A percentile compares a stretch with the other conserved stretches of the same genome.
phyloP scores from a whole-genome alignment of 75 land plant species.

The Pinus tabuliformis region DNA sequence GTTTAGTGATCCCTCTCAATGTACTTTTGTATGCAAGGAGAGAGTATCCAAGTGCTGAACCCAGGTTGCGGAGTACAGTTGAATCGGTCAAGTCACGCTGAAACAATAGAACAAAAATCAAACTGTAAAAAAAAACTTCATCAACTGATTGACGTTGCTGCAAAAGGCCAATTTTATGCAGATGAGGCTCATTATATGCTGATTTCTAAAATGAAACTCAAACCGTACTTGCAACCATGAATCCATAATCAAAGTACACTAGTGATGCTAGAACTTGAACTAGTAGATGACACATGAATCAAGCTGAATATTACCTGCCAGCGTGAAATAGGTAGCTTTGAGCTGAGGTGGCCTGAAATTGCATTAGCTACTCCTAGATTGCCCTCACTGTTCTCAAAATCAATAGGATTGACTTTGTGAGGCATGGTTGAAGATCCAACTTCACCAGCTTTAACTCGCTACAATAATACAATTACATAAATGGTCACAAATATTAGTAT shows the following conservation, averaged over 20 bases:
- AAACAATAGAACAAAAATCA: slow-evolving; percentile 8
- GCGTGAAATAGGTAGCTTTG: slow-evolving; percentile 78
- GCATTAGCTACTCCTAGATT: slow-evolving; percentile 81
- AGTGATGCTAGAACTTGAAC: background rate
- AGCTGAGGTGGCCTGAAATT: slow-evolving; percentile 50
- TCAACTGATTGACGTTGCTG: background rate
- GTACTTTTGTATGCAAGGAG: slow-evolving; percentile 84
- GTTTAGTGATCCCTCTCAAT: slow-evolving; percentile 79
- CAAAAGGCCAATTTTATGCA: background rate
- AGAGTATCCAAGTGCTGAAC: slow-evolving; percentile 74
- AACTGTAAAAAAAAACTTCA: background rate
- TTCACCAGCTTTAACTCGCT: slow-evolving; percentile 88
- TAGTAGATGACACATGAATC: background rate
- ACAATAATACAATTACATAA: slow-evolving; percentile 20
- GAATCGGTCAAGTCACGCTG: slow-evolving; percentile 96
- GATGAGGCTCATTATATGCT: background rate
- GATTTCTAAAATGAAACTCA: background rate
- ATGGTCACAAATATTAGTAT: background rate
- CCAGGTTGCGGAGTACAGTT: slow-evolving; percentile 88
- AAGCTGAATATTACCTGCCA: slow-evolving; percentile 69
- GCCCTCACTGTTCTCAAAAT: slow-evolving; percentile 99
- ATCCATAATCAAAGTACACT: background rate
- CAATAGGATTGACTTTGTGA: slow-evolving; percentile 99
- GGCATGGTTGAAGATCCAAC: slow-evolving; percentile 99
- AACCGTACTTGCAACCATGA: background rate